Evolutionary conservation across 805 yeast species (phyloP).

Genomic region (Candida ficus): DNA sequence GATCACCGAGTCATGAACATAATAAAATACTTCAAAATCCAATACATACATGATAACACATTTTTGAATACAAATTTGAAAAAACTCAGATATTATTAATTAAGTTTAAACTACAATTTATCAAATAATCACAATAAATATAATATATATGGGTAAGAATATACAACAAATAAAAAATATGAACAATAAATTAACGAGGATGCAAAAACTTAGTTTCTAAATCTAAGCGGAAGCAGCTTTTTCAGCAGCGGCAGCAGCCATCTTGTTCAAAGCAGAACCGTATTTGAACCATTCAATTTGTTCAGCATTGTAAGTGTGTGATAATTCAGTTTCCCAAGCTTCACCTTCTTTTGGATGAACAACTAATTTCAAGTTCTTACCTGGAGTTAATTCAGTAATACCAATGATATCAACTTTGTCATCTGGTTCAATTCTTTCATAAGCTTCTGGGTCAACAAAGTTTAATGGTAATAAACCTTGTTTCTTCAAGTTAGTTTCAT

Average conservation of each 20-base stretch:
- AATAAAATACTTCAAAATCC: too few species aligned
- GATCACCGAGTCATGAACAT: too few species aligned
- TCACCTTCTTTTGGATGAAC: conserved; percentile 66
- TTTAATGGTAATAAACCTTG: conserved; percentile 98
- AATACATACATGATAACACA: too few species aligned
- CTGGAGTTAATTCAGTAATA: conserved; percentile 83
- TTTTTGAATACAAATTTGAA: too few species aligned
- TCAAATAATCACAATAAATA: not conserved
- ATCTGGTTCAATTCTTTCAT: conserved; percentile 87
- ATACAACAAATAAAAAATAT: conserved; percentile 1
- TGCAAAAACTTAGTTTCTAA: not conserved
- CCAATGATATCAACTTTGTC: conserved; percentile 89
- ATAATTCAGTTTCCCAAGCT: conserved; percentile 84
- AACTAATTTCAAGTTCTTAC: conserved; percentile 80
- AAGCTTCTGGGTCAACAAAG: conserved; percentile 83
- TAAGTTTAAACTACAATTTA: too few species aligned
- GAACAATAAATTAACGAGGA: conserved; percentile 1
- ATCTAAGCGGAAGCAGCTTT: conserved; percentile 4
- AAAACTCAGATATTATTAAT: too few species aligned
- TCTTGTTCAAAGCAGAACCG: conserved; percentile 98
- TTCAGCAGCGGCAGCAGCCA: conserved; percentile 44
- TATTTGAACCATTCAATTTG: conserved; percentile 99
- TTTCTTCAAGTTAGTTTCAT: conserved; percentile 99
- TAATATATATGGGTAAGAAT: conserved; percentile 2
- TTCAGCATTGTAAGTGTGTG: conserved; percentile 94